These are phyloP conservation scores for Diaporthe eres DNA, from an alignment of 2,329 filamentous ascomycete genomes.

Conservation along the genomic window DNA sequence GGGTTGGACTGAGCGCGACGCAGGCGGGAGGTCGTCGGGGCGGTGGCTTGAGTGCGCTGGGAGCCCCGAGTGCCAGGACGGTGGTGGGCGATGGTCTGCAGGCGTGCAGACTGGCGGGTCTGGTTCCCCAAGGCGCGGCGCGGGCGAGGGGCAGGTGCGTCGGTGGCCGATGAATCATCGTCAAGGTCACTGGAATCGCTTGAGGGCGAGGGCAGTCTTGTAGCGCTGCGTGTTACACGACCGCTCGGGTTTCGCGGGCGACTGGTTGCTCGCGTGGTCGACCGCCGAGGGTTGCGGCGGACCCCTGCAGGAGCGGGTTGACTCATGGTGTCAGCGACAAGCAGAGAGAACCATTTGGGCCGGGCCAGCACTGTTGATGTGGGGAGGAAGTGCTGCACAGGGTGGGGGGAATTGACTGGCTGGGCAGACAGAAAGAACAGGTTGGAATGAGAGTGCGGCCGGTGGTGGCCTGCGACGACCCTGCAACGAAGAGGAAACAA, in stretches of 20 bases:
- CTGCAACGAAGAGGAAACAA: background rate
- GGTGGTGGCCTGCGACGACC: slow-evolving; percentile 4
- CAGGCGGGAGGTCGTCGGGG: slow-evolving; percentile 16
- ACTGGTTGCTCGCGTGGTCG: slow-evolving; percentile 29
- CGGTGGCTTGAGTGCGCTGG: slow-evolving; percentile 3
- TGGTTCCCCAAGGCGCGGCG: slow-evolving; percentile 8
- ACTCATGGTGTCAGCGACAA: slow-evolving; percentile 39
- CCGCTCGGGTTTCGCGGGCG: slow-evolving; percentile 35
- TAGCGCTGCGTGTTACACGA: slow-evolving; percentile 41
- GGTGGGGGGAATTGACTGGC: background rate
- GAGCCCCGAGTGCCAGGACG: background rate
- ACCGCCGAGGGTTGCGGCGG: slow-evolving; percentile 41
- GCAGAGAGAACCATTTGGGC: slow-evolving; percentile 15
- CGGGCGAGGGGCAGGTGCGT: slow-evolving; percentile 15
- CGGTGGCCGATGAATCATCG: slow-evolving; percentile 22
- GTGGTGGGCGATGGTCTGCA: slow-evolving; percentile 37
- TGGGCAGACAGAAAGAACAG: background rate
- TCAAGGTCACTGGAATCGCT: slow-evolving; percentile 25
- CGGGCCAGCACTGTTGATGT: slow-evolving; percentile 4
- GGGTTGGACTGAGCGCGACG: slow-evolving; percentile 8
- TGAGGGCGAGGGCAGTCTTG: slow-evolving; percentile 35
- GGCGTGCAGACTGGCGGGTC: slow-evolving; percentile 32
- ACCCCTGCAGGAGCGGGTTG: slow-evolving; percentile 39
- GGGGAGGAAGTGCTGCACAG: background rate
- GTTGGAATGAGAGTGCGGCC: background rate